These are phyloP conservation scores for Rhizomucor miehei DNA, from an alignment of 371 early-diverging fungal genomes.

Conservation along the genomic window DNA sequence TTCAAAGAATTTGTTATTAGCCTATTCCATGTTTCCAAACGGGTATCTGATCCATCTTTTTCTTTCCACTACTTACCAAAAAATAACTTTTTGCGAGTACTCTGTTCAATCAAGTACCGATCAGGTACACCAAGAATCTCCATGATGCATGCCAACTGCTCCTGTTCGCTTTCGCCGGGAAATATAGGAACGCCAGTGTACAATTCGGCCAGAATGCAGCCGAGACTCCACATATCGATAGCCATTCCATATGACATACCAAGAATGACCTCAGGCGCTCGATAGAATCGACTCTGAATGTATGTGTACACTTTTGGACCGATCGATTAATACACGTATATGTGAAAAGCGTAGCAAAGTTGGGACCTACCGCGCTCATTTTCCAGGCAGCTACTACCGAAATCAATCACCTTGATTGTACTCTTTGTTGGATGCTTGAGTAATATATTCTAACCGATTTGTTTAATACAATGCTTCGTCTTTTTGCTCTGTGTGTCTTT, in stretches of 20 bases:
- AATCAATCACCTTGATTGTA: constrained; percentile 89
- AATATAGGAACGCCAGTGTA: constrained; percentile 89
- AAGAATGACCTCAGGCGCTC: constrained; percentile 94
- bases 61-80: constrained; percentile 77
- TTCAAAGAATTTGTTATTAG: no score
- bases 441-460: constrained; percentile 54
- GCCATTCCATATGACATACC: constrained; percentile 78
- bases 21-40: no score
- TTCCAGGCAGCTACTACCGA: constrained; percentile 83
- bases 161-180: constrained; percentile 96
- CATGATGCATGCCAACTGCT: constrained; percentile 93
- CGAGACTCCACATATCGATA: constrained; percentile 98
- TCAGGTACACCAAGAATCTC: constrained; percentile 82
- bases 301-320: constrained; percentile 93
- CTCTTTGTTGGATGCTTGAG: constrained; percentile 52
- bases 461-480: no score
- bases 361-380: constrained; percentile 43
- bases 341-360: not conserved
- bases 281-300: constrained; percentile 94
- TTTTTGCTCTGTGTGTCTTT: no score
- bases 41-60: no score
- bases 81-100: constrained; percentile 75
- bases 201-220: constrained; percentile 96
- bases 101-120: constrained; percentile 67
- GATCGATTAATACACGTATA: no score